Percentiles rank a stretch among this genome's conserved stretches.
Conservation (phyloP, 352 stramenopile species). For the Pythium biforme region DNA sequence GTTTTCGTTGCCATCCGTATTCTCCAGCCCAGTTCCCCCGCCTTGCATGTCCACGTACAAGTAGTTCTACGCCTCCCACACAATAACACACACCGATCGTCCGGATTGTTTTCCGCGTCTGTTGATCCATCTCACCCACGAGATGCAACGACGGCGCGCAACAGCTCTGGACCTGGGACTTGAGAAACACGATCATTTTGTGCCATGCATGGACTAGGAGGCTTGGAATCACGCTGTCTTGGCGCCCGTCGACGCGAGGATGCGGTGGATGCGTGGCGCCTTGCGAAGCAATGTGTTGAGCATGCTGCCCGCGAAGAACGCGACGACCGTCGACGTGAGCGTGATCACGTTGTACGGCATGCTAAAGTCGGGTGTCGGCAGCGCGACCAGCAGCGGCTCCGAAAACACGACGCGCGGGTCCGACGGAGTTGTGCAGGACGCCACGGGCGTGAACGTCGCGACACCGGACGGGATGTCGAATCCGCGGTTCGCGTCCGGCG, state of each 20-base stretch:
- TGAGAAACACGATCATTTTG: background rate
- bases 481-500: slow-evolving; percentile 82
- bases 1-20: background rate
- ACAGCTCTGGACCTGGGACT: background rate
- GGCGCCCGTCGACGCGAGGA: slow-evolving; percentile 35
- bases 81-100: background rate
- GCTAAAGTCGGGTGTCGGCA: slow-evolving; percentile 87
- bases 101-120: background rate
- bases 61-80: background rate
- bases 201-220: background rate
- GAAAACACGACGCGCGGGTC: slow-evolving; percentile 59
- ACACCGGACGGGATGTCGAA: slow-evolving; percentile 77
- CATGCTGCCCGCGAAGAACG: slow-evolving; percentile 84
- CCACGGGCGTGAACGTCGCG: slow-evolving; percentile 39
- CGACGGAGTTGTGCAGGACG: slow-evolving; percentile 1
- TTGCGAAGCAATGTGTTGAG: slow-evolving; percentile 81
- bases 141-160: background rate
- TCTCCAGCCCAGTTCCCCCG: background rate
- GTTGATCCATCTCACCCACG: background rate
- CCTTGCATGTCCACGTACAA: background rate
- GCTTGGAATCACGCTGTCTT: background rate
- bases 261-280: slow-evolving; percentile 61
- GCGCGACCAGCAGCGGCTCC: slow-evolving; percentile 74
- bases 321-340: slow-evolving; percentile 87
- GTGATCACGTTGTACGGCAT: slow-evolving; percentile 92